A percentile compares a stretch with the other conserved stretches of the same genome.
phyloP scores from a whole-genome alignment of 1,139 yeast genomes.

The Blastobotrys malaysiensis region DNA sequence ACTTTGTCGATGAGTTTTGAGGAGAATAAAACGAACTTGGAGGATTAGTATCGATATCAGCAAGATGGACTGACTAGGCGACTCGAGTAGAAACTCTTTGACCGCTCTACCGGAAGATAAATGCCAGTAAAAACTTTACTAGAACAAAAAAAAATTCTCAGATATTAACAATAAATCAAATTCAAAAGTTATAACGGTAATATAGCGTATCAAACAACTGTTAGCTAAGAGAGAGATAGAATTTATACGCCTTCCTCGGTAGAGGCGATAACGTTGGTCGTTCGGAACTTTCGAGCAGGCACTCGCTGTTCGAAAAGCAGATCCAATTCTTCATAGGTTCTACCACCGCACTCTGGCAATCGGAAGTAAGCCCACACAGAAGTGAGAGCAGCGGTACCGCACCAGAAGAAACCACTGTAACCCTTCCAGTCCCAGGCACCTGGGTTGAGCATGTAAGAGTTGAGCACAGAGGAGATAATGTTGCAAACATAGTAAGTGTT shows the following conservation, averaged over 20 bases:
- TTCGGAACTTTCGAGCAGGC: conserved; percentile 43
- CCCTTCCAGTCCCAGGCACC: conserved; percentile 53
- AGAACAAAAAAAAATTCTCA: no score
- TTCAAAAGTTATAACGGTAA: not conserved
- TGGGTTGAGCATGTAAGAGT: conserved; percentile 56
- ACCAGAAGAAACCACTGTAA: conserved; percentile 54
- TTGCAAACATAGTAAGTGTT: conserved; percentile 39
- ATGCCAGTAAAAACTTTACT: no score
- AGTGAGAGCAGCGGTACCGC: conserved; percentile 38
- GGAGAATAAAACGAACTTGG: no score
- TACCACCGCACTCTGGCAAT: conserved; percentile 53
- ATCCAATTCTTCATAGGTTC: conserved; percentile 57
- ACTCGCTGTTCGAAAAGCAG: conserved; percentile 30
- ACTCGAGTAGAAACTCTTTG: no score
- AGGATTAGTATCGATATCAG: no score
- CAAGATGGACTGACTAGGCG: no score
- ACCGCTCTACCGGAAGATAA: no score
- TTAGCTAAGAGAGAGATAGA: not conserved
- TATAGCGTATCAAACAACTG: not conserved
- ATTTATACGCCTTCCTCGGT: not conserved
- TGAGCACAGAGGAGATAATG: conserved; percentile 38
- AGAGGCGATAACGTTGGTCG: conserved; percentile 20
- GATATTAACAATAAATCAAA: no score
- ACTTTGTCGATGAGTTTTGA: no score
- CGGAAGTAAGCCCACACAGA: conserved; percentile 43